Conservation (phyloP, 352 stramenopile genomes). For the Phytophthora brassicae region DNA sequence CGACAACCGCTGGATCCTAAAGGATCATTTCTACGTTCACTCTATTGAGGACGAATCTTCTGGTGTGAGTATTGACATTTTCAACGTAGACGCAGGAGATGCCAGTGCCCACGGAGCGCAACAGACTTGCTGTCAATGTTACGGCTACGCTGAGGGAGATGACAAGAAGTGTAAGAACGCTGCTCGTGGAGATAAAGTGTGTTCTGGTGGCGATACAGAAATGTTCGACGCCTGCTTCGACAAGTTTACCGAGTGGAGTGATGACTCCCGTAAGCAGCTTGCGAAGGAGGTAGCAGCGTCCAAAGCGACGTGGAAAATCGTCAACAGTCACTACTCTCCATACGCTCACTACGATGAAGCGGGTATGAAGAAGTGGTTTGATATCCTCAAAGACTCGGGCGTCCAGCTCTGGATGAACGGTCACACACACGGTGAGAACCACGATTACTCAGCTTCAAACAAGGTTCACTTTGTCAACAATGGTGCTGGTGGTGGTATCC, state of each 20-base stretch:
- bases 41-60: slow-evolving; percentile 43
- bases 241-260: slow-evolving; percentile 64
- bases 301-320: slow-evolving; percentile 82
- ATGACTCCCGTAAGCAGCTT: slow-evolving; percentile 72
- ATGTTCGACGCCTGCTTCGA: slow-evolving; percentile 65
- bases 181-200: slow-evolving; percentile 49
- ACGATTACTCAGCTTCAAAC: slow-evolving; percentile 56
- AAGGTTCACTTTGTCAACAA: slow-evolving; percentile 80
- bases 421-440: slow-evolving; percentile 79
- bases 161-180: slow-evolving; percentile 58
- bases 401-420: slow-evolving; percentile 74
- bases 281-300: slow-evolving; percentile 50
- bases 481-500: slow-evolving; percentile 74
- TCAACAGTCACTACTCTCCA: slow-evolving; percentile 84
- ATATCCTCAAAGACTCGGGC: slow-evolving; percentile 46
- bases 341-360: slow-evolving; percentile 68
- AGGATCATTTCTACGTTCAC: slow-evolving; percentile 74
- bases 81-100: slow-evolving; percentile 72
- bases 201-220: slow-evolving; percentile 51
- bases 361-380: slow-evolving; percentile 65
- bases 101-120: slow-evolving; percentile 62
- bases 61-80: slow-evolving; percentile 67
- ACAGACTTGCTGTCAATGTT: slow-evolving; percentile 86
- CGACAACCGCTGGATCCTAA: slow-evolving; percentile 68
- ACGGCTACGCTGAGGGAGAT: slow-evolving; percentile 59